Base-by-base conservation (phyloP, 176 grass and related monocot genomes). In the Otatea glauca region DNA sequence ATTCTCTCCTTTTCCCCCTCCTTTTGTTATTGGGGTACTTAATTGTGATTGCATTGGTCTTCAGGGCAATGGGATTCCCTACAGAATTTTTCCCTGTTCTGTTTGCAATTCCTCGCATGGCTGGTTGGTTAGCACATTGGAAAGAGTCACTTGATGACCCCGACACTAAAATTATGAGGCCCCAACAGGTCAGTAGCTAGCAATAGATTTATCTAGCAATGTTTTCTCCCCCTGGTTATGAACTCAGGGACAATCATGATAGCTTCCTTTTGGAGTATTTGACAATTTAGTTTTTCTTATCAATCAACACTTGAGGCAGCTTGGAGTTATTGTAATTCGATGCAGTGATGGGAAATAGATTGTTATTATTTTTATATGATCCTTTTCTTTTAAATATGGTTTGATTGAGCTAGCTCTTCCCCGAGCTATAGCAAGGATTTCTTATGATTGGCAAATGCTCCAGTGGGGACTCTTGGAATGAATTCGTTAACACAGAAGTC, bases 161-260 rank as follows among this genome's bases (percentile, higher is more conserved):
- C 0, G 96, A 99, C 81, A 99, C 92, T 24, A 99, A 99, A 84
- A 99, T 99, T 74, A 96, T 92, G 88, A 99, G 96, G 88, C 96
- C 96, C 5, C 96, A 99, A 56, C 93, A 99, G 96, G 96, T 99
- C 11, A 87, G 86, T 63, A 74, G 12, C 6, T 59, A 27, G 4
- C 44, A 34, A 35, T n/a, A 14, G 7, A 13, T 35, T 53, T 62
- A 45, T 69, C 9, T 35, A 23, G 1, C 9, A 50, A 7, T 60
- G 0, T 51, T 41, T 27, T 75, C 59, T 58, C 6, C 51, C 6
- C 51, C 9, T 18, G 21, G 18, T 43, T 64, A 29, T 79, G 32
- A 43, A 63, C 47, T 53, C 15, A 12, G 51, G 25, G 15, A 20
- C 9, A 70, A 44, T 39, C 50, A 81, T 42, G 1, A 23, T 55